Base-by-base conservation (phyloP, 2,329 filamentous ascomycete genomes). In the Cytospora leucostoma region DNA sequence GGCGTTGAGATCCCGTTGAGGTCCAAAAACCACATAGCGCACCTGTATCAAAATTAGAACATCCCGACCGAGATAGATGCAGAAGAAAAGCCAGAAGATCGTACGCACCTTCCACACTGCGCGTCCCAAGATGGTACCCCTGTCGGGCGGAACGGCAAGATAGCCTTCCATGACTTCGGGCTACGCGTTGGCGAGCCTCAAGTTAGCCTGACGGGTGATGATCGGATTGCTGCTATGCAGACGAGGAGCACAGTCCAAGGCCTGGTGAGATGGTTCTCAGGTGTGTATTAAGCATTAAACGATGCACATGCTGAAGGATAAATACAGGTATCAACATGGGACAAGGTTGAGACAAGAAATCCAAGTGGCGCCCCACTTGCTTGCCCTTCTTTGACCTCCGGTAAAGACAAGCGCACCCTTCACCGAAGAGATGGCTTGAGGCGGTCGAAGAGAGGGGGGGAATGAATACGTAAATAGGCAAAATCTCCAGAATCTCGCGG, bases 21-120 rank as follows among this genome's bases (percentile, higher is more conserved):
- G 67, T 61, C 84, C 84, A 62, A 88, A 76, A 62, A 86, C 78
- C 55, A 88, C 80, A 73, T 85, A 87, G 74, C 86, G 85, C 71
- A 81, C 70, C 85, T 88, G 71, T 44, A 32, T 51, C 13, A 27
- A 34, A 5, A 56, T 63, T 44, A 65, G 64, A 34, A 38, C 5
- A 19, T 19, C 15, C n/a, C 12, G 6, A 49, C 27, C 33, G 37
- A 57, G n/a, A 19, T 49, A 34, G 19, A 51, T 37, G 40, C 32
- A 47, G 34, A 19, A 10, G 37, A 49, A 59, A 33, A 34, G 66
- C 62, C 52, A 52, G 44, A 34, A 47, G 34, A 47, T n/a, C 21
- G 11, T 53, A 65, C 70, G 37, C 70, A 83, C 81, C 80, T 84
- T 84, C 82, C 82, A 84, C 40, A 80, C 64, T 19, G 81, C 78